phyloP scores from a whole-genome alignment of 2,329 filamentous ascomycete genomes.

The Xylariales sp. region DNA sequence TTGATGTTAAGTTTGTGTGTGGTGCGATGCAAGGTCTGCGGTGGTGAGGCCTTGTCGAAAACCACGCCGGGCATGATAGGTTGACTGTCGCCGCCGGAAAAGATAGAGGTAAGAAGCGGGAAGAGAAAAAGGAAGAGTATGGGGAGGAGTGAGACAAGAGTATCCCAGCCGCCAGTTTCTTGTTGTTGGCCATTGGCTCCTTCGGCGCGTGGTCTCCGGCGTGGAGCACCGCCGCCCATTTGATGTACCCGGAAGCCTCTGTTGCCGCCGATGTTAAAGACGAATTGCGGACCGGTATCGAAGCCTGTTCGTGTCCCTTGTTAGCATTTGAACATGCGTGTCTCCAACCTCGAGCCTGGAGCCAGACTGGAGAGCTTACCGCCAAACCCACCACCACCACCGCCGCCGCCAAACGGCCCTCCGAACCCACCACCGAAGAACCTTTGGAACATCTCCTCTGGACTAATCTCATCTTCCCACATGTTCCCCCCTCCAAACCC shows the following conservation, averaged over 20 bases:
- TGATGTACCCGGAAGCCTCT: conserved; percentile 92
- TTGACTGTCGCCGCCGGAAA: conserved; percentile 51
- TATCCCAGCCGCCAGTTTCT: conserved; percentile 48
- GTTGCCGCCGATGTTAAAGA: conserved; percentile 91
- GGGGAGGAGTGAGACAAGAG: conserved; percentile 73
- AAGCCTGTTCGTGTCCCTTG: conserved; percentile 43
- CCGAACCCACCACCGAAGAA: conserved; percentile 82
- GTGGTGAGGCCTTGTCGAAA: conserved; percentile 66
- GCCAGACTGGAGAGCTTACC: neutral
- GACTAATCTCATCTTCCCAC: conserved; percentile 90
- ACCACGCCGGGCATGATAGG: conserved; percentile 63
- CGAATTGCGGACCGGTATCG: conserved; percentile 79
- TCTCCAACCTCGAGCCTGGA: neutral
- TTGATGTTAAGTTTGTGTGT: conserved; percentile 68
- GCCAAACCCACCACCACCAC: conserved; percentile 1
- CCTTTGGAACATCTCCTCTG: conserved; percentile 93
- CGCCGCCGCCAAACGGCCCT: conserved; percentile 57
- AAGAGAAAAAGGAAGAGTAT: conserved; percentile 86
- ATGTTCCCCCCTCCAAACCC: conserved; percentile 55
- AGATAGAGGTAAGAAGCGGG: conserved; percentile 75
- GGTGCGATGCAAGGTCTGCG: conserved; percentile 68
- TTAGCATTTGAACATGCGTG: conserved; percentile 9
- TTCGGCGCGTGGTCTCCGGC: conserved; percentile 64
- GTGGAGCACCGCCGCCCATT: conserved; percentile 77
- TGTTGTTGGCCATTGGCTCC: conserved; percentile 48